Conservation (phyloP, 2,329 filamentous ascomycete species). For the Lachnellula willkommii region DNA sequence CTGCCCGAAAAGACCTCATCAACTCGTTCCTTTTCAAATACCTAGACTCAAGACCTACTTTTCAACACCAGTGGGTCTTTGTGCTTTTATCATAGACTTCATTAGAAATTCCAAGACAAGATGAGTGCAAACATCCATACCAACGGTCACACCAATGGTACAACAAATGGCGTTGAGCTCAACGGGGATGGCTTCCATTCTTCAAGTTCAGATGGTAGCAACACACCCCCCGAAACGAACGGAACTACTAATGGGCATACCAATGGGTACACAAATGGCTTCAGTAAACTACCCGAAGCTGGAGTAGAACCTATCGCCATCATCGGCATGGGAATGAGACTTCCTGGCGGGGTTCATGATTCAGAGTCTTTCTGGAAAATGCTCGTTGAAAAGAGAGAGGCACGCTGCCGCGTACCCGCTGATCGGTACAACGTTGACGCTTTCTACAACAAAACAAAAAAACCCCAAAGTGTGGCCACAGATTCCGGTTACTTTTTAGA, state of each 20-base stretch:
- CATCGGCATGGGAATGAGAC: slow-evolving; percentile 25
- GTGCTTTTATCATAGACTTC: neutral
- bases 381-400: slow-evolving; percentile 4
- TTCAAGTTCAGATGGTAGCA: neutral
- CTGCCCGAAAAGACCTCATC: neutral
- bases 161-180: neutral
- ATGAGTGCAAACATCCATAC: neutral
- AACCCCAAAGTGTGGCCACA: neutral
- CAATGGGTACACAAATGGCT: neutral
- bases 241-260: neutral
- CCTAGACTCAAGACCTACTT: neutral
- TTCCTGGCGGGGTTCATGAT: slow-evolving; percentile 24
- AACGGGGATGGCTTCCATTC: neutral
- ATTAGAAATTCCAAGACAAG: neutral
- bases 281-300: neutral
- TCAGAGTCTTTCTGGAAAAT: slow-evolving; percentile 8
- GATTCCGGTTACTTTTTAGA: slow-evolving; percentile 14
- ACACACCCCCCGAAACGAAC: neutral
- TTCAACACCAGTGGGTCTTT: neutral
- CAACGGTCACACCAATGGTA: neutral
- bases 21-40: neutral
- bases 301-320: slow-evolving; percentile 12
- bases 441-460: slow-evolving; percentile 7
- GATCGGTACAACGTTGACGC: slow-evolving; percentile 10
- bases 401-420: slow-evolving; percentile 1